These are phyloP conservation scores for Cryptococcus jaspeensis DNA, from an alignment of 1,284 basidiomycete genomes.

Conservation along the genomic window DNA sequence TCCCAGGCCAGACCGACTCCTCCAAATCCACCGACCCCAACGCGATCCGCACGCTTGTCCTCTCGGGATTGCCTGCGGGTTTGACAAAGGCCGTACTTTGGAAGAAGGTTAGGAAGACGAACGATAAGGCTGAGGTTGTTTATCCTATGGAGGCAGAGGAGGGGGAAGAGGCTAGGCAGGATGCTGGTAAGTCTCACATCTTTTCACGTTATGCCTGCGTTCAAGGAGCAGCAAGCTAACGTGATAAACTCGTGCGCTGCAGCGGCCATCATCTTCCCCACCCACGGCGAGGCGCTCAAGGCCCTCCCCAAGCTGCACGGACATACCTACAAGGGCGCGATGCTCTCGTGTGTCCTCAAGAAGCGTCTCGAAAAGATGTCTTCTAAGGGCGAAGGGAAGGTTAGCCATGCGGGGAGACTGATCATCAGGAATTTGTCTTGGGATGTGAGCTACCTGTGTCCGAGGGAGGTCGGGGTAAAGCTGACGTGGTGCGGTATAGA, in stretches of 20 bases:
- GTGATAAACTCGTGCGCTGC: constrained; percentile 2
- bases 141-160: constrained; percentile 61
- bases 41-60: constrained; percentile 74
- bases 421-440: constrained; percentile 91
- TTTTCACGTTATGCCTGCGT: neutral
- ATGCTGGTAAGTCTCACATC: constrained; percentile 29
- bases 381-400: constrained; percentile 54
- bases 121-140: constrained; percentile 62
- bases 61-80: constrained; percentile 68
- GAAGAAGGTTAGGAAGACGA: constrained; percentile 79
- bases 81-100: constrained; percentile 74
- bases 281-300: constrained; percentile 67
- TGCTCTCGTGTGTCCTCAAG: constrained; percentile 87
- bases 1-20: constrained; percentile 7
- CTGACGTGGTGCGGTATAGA: constrained; percentile 52
- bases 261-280: constrained; percentile 77
- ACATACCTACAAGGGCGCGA: constrained; percentile 85
- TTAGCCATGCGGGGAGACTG: constrained; percentile 67
- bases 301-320: constrained; percentile 84
- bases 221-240: too few relatives aligned
- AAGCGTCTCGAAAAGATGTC: constrained; percentile 72
- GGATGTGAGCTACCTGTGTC: constrained; percentile 54
- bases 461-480: neutral
- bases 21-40: constrained; percentile 59
- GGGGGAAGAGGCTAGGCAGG: constrained; percentile 37